A percentile compares a stretch with the other conserved stretches of the same genome.
phyloP scores from a whole-genome alignment of 192 early-diverging fungal genomes.

The Coemansia sp. region DNA sequence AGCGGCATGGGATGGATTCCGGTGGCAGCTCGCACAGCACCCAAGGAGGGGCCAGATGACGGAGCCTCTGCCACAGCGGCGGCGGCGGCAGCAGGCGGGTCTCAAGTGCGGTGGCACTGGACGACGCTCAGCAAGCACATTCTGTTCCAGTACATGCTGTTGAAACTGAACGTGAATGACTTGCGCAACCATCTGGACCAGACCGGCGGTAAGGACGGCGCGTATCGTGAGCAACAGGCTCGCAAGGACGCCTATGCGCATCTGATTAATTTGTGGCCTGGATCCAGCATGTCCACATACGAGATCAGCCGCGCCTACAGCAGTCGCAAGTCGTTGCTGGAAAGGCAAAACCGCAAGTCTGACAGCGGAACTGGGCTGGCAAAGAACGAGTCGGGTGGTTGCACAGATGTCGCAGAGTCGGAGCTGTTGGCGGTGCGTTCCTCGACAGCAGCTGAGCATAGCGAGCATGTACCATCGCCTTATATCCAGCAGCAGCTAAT shows the following conservation, averaged over 20 bases:
- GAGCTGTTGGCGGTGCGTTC: not conserved
- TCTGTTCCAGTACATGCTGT: conserved; percentile 56
- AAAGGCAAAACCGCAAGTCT: conserved; percentile 46
- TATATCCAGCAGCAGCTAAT: not conserved
- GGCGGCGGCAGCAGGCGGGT: conserved; percentile 19
- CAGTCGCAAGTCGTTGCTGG: conserved; percentile 55
- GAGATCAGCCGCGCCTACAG: conserved; percentile 60
- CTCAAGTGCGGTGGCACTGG: conserved; percentile 59
- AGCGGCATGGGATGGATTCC: conserved; percentile 54
- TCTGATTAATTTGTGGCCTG: conserved; percentile 53
- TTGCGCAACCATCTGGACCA: conserved; percentile 39
- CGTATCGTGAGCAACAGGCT: conserved; percentile 54
- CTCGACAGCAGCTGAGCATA: not conserved
- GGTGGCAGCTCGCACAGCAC: conserved; percentile 27
- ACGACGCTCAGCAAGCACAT: conserved; percentile 58
- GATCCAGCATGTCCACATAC: conserved; percentile 54
- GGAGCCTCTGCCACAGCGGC: not conserved
- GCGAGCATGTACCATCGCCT: conserved; percentile 1
- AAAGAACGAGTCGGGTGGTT: not conserved
- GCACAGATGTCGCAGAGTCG: not conserved
- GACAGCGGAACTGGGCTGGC: conserved; percentile 13
- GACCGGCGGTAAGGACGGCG: conserved; percentile 31
- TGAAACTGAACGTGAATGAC: conserved; percentile 51
- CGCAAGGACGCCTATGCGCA: conserved; percentile 59
- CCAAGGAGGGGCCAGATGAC: conserved; percentile 33